Percentiles rank a stretch among this genome's conserved stretches.
phyloP scores from a whole-genome alignment of 140 eudicot genomes.

The Oenanthe javanica region DNA sequence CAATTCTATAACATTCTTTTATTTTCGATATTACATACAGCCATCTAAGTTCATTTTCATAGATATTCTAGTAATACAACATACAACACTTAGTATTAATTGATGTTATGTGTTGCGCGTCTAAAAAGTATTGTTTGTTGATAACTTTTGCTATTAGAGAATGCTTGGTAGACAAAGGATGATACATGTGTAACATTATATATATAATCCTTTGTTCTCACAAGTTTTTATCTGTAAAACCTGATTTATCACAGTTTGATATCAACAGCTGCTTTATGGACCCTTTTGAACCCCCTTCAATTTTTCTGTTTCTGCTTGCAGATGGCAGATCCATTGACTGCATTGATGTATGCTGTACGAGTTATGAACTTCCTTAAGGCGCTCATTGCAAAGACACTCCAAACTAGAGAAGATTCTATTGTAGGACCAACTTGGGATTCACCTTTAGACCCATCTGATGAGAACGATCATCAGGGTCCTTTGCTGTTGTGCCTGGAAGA shows the following conservation, averaged over 20 bases:
- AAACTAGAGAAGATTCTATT: constrained; percentile 53
- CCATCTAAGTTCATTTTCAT: neutral
- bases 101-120: neutral
- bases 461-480: constrained; percentile 56
- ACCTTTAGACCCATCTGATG: constrained; percentile 43
- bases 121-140: neutral
- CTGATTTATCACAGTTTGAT: neutral
- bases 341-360: constrained; percentile 91
- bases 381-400: constrained; percentile 46
- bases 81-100: neutral
- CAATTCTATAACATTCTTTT: no score
- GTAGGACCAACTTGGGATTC: constrained; percentile 33
- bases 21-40: neutral
- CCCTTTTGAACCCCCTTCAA: neutral
- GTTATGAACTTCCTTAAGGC: constrained; percentile 94
- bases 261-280: neutral
- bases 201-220: neutral
- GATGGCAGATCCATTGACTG: constrained; percentile 96
- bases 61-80: neutral
- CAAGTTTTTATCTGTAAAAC: neutral
- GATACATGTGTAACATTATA: neutral
- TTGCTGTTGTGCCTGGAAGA: constrained; percentile 23
- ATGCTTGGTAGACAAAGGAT: neutral
- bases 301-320: constrained; percentile 17
- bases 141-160: neutral